Evolutionary conservation across 2,329 filamentous ascomycete genomes (phyloP), one percentile per base, ranked within the genome.

Genomic region (Arthrobotrys musiformis): DNA sequence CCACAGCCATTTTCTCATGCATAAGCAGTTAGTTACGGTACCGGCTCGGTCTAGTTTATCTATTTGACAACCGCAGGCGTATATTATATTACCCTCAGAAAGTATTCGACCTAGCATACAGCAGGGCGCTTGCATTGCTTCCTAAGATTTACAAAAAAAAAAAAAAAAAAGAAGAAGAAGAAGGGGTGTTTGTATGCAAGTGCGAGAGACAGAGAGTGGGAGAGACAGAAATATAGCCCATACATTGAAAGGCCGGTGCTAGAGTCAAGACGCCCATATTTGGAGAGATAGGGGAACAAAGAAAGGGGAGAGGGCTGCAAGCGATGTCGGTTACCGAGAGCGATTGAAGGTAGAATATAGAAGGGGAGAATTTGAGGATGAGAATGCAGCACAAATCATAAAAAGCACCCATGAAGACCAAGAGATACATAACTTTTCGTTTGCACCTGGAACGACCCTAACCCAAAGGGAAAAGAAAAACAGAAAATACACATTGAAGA

Each of bases 361-460:
- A 46, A 48, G 44, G 52, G 67, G 30, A 7, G n/a, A 69, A 70
- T 17, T 33, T 15, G 26, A 28, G 26, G 35, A 44, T 19, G 37
- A 54, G 54, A 70, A 61, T 33, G 54, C 30, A 58, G 33, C 19
- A 72, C 30, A 69, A 69, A 63, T 42, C 46, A 60, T 35, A 33
- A 58, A 58, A 46, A 75, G 56, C 46, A 70, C 48, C 72, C 72
- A 37, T 63, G 56, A 76, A 76, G 56, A 75, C 63, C 44, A 74
- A 63, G 50, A 69, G 64, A 76, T 76, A 76, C 64, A 76, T n/a
- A 76, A 70, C 72, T 76, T 76, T 76, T 76, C 56, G 63, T 69
- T 63, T 76, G 72, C 72, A 74, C 70, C 72, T 40, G 63, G 63
- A 76, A 76, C 72, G 64, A 76, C 72, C 70, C 72, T 64, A 61